Percentiles rank a stretch among this genome's conserved stretches.
Evolutionary conservation across 169 alveolate genomes (phyloP).

Genomic region (Plasmodium relictum): DNA sequence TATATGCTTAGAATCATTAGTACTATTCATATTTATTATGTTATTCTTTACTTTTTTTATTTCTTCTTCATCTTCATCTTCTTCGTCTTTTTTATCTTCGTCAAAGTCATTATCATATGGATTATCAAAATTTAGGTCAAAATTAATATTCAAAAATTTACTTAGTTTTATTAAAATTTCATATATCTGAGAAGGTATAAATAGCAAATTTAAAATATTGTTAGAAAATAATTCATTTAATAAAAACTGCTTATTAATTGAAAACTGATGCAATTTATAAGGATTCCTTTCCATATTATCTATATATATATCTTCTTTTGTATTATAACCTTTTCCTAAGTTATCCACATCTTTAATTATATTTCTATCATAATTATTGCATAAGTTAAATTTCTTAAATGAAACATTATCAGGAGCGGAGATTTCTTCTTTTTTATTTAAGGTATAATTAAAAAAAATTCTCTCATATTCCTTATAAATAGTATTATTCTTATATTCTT

Average conservation of each 20-base stretch:
- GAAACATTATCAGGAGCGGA: neutral
- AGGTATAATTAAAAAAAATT: constrained; percentile 11
- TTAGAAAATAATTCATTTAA: constrained; percentile 74
- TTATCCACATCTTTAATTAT: neutral
- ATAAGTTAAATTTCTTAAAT: neutral
- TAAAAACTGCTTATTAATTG: constrained; percentile 42
- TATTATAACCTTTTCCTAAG: neutral
- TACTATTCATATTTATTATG: constrained; percentile 9
- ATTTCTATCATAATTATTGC: neutral
- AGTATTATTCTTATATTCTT: constrained; percentile 38
- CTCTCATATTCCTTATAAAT: constrained; percentile 48
- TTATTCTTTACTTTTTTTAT: constrained; percentile 30
- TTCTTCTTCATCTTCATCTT: constrained; percentile 33
- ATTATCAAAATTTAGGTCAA: constrained; percentile 73
- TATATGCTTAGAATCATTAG: constrained; percentile 5
- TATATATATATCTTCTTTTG: neutral
- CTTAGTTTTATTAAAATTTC: constrained; percentile 49
- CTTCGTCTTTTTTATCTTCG: neutral
- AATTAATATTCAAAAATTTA: constrained; percentile 39
- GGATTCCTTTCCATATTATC: neutral
- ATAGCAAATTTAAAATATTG: constrained; percentile 56
- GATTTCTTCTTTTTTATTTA: neutral
- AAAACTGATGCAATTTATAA: neutral
- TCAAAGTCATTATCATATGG: constrained; percentile 27
- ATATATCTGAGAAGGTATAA: constrained; percentile 74